A percentile compares a stretch with the other conserved stretches of the same genome.
These are phyloP conservation scores for Pseudogymnoascus sp. DNA, from an alignment of 2,329 filamentous ascomycete genomes.

Conservation along the genomic window DNA sequence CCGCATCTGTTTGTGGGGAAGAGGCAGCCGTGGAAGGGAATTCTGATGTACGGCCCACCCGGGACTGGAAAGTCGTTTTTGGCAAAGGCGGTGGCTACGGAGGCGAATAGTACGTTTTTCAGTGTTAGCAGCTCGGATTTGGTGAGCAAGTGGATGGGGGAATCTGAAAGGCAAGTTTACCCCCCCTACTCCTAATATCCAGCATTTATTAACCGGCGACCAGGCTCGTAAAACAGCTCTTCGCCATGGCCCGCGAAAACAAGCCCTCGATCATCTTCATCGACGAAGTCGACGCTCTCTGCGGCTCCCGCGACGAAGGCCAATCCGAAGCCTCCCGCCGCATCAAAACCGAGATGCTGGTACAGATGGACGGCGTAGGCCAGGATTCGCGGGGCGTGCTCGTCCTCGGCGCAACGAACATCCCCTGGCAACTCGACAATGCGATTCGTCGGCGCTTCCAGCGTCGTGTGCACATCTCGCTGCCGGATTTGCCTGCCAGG, in stretches of 20 bases:
- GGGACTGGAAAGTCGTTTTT: conserved; percentile 97
- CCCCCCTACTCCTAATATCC: background rate
- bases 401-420: conserved; percentile 94
- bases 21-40: conserved; percentile 96
- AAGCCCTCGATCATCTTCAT: conserved; percentile 98
- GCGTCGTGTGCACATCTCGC: conserved; percentile 85
- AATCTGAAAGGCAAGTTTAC: conserved; percentile 77
- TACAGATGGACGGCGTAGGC: conserved; percentile 98
- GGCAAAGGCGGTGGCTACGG: conserved; percentile 93
- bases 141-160: conserved; percentile 99
- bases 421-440: conserved; percentile 95
- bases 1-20: conserved; percentile 94
- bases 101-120: conserved; percentile 98
- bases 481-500: conserved; percentile 79
- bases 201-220: background rate
- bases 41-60: conserved; percentile 88
- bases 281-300: conserved; percentile 94
- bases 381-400: conserved; percentile 90
- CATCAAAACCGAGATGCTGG: conserved; percentile 97
- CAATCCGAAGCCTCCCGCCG: conserved; percentile 94
- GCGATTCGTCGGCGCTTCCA: conserved; percentile 96
- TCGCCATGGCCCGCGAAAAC: conserved; percentile 96
- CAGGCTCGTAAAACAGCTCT: conserved; percentile 81
- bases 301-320: conserved; percentile 84
- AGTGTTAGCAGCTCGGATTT: conserved; percentile 95